Conservation (phyloP, 2,329 filamentous ascomycete species). For the Fusarium secorum region DNA sequence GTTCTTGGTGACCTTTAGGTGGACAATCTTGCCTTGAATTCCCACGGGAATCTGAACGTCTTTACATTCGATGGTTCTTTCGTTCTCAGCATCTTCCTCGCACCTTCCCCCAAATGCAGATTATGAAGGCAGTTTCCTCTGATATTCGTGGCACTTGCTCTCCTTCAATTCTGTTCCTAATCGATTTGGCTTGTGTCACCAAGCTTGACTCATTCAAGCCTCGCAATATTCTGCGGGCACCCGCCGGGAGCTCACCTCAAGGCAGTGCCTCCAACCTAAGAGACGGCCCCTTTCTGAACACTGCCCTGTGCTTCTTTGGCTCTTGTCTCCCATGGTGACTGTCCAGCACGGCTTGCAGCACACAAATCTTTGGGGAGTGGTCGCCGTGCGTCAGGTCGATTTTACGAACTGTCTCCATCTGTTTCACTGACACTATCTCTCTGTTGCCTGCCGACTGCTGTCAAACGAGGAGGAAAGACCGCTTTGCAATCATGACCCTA, state of each 20-base stretch:
- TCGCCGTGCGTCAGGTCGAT: background rate
- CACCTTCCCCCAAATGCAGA: background rate
- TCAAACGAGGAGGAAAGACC: background rate
- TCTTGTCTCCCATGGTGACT: background rate
- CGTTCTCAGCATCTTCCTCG: background rate
- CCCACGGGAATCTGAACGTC: background rate
- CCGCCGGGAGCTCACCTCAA: constrained; percentile 6
- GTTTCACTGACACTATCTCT: background rate
- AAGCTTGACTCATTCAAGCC: background rate
- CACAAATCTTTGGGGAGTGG: background rate
- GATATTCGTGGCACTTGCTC: background rate
- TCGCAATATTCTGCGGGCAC: constrained; percentile 15
- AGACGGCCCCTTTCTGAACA: background rate
- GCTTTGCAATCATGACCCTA: constrained; percentile 50
- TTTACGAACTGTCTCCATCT: background rate
- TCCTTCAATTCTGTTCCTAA: background rate
- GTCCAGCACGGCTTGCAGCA: background rate
- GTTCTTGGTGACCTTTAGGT: too few relatives aligned
- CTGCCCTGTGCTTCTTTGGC: background rate
- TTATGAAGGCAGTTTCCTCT: background rate
- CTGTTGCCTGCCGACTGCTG: background rate
- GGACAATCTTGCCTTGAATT: background rate
- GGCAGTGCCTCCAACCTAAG: background rate
- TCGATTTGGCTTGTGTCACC: background rate
- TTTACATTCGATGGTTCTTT: background rate